Evolutionary conservation across 441 rosid genomes (phyloP), one percentile per base, ranked within the genome.

Genomic region (Gossypium aridum): DNA sequence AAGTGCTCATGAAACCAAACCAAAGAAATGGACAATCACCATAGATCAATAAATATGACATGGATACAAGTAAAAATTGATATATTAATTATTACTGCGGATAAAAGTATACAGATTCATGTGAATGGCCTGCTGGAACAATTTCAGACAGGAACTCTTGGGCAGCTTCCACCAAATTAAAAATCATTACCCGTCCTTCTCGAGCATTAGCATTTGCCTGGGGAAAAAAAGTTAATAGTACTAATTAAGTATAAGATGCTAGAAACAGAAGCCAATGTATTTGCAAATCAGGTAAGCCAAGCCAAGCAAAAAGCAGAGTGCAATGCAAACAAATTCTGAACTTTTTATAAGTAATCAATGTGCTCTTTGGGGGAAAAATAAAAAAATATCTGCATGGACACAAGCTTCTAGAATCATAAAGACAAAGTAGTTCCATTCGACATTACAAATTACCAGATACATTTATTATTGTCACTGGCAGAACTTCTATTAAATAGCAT

Each of bases 161-260:
- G 73, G 98, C 98, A 80, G 97, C 98, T 84, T 93, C 99, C 77
- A 96, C 99, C 81, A 96, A 83, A 86, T 93, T 96, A 81, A 80
- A 93, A 84, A 96, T 92, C 99, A 96, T 96, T 28, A 96, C 99
- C 59, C 98, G 88, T 66, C 97, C 99, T 84, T 93, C 97, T 45
- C 98, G 92, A 17, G 98, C 88, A 89, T 93, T 92, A 51, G 81
- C 81, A 81, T 73, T 96, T 69, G 97, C 98, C 99, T 96, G 70
- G 47, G 80, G 66, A 28, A 80, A 51, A 47, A 37, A 65, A 43
- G 68, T 31, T 20, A 28, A 60, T 31, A 20, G 28, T n/a, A 53
- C 49, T 23, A 64, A 71, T 3, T 45, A 73, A 51, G 5, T 49
- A 64, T 70, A 66, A 39, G 73, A 72, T 37, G 43, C 43, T 37